Conservation (phyloP, 176 grass and related monocot species). For the Themeda triandra region DNA sequence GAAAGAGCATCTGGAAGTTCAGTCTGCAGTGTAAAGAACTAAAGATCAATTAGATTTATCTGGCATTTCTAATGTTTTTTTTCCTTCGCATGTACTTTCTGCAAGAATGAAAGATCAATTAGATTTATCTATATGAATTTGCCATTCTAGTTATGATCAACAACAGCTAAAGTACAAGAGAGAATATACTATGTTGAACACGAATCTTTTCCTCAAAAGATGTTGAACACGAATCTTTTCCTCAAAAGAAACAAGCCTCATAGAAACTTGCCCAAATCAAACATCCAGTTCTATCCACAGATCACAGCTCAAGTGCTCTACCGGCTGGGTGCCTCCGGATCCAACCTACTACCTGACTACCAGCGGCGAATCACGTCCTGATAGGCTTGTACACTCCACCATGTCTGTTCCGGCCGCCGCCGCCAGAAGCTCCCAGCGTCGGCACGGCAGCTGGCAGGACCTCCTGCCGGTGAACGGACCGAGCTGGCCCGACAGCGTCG, state of each 20-base stretch:
- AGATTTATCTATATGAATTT: background rate
- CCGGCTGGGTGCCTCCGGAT: background rate
- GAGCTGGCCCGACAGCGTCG: background rate
- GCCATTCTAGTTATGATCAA: background rate
- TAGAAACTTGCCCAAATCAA: background rate
- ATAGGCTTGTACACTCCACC: background rate
- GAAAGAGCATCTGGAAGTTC: background rate
- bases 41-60: background rate
- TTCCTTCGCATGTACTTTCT: background rate
- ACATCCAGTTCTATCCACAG: background rate
- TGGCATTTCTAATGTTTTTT: background rate
- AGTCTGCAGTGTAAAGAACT: background rate
- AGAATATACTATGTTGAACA: background rate
- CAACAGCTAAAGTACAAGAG: background rate
- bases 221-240: background rate
- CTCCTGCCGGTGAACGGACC: background rate
- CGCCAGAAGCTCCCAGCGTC: background rate
- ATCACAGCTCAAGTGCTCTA: background rate
- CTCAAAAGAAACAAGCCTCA: background rate
- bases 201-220: background rate
- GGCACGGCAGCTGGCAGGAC: background rate
- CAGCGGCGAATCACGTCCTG: constrained; percentile 1
- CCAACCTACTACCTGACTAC: background rate
- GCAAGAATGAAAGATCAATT: background rate
- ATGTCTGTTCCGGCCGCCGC: background rate